These are phyloP conservation scores for Thelonectria discophora DNA, from an alignment of 2,329 filamentous ascomycete species.

Conservation along the genomic window DNA sequence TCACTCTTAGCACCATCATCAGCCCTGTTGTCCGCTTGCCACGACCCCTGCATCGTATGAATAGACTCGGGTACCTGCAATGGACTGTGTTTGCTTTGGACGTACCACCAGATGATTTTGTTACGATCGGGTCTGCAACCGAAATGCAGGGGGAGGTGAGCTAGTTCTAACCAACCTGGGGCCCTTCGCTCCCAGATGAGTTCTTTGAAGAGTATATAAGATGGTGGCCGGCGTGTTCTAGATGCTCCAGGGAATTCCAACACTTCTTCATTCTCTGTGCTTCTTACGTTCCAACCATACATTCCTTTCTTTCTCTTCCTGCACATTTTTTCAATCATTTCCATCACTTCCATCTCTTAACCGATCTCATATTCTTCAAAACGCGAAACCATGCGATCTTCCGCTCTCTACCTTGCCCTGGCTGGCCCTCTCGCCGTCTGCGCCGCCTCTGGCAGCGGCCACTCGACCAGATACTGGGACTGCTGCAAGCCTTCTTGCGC, in stretches of 20 bases:
- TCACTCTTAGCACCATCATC: conserved; percentile 34
- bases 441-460: conserved; percentile 43
- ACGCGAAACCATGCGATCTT: conserved; percentile 36
- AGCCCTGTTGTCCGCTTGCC: conserved; percentile 24
- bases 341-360: conserved; percentile 33
- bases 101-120: no score
- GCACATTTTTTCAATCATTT: conserved; percentile 23
- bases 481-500: conserved; percentile 77
- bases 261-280: background rate
- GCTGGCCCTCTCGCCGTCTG: conserved; percentile 35
- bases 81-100: background rate
- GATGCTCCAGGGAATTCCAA: background rate
- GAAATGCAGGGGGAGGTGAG: background rate
- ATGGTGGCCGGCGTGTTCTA: background rate
- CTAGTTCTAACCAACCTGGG: background rate
- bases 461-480: conserved; percentile 62
- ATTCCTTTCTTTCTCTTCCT: background rate
- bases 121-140: background rate
- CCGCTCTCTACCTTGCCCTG: conserved; percentile 36
- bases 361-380: conserved; percentile 6
- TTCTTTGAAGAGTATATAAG: background rate
- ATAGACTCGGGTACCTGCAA: background rate
- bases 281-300: background rate
- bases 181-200: background rate
- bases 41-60: background rate